These are phyloP conservation scores for Emergomyces africanus DNA, from an alignment of 2,329 filamentous ascomycete genomes.

Conservation along the genomic window DNA sequence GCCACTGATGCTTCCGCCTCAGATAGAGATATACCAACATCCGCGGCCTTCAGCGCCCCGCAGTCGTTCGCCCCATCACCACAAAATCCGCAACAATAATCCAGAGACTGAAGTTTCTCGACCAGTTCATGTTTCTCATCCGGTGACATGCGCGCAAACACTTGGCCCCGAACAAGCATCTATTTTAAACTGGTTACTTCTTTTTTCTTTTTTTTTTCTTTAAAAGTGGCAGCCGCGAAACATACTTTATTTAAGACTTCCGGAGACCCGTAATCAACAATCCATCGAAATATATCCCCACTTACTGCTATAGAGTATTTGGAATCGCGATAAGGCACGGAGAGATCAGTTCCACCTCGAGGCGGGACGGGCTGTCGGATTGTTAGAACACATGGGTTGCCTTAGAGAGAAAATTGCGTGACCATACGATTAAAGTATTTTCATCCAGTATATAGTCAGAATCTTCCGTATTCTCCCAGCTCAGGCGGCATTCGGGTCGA, in stretches of 20 bases:
- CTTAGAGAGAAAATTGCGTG: background rate
- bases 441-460: slow-evolving; percentile 63
- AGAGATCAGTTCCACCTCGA: slow-evolving; percentile 61
- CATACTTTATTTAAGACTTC: slow-evolving; percentile 57
- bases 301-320: slow-evolving; percentile 84
- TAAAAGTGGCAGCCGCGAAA: slow-evolving; percentile 7
- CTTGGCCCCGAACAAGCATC: slow-evolving; percentile 83
- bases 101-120: slow-evolving; percentile 91
- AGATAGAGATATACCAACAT: slow-evolving; percentile 92
- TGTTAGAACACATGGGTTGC: background rate
- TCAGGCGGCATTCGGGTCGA: slow-evolving; percentile 61
- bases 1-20: slow-evolving; percentile 96
- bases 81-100: slow-evolving; percentile 92
- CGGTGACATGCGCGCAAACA: slow-evolving; percentile 96
- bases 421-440: slow-evolving; percentile 36
- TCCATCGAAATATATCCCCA: slow-evolving; percentile 93
- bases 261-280: slow-evolving; percentile 79
- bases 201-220: too few relatives aligned
- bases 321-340: slow-evolving; percentile 70
- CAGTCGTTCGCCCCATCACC: slow-evolving; percentile 97
- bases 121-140: slow-evolving; percentile 98
- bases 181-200: slow-evolving; percentile 25
- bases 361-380: slow-evolving; percentile 52
- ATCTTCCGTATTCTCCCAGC: slow-evolving; percentile 95
- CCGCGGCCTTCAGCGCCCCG: slow-evolving; percentile 88